Conservation (phyloP, 2,329 filamentous ascomycete species). For the Ascochyta lentis region DNA sequence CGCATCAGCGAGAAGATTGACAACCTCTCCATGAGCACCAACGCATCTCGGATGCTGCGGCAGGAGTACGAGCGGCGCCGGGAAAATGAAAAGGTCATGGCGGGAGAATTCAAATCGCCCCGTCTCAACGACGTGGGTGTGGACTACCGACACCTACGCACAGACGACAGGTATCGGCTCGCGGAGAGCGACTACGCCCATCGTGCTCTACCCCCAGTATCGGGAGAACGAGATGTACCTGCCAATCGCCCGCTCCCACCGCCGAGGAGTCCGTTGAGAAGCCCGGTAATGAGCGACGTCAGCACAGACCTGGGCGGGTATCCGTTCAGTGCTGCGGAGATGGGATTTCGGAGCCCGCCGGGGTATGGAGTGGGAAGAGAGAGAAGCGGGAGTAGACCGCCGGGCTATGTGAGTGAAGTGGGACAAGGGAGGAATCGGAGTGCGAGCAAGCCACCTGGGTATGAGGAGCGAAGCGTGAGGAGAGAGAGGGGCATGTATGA, state of each 20-base stretch:
- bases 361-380: slow-evolving; percentile 14
- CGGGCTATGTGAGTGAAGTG: neutral
- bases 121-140: slow-evolving; percentile 3
- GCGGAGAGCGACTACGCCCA: neutral
- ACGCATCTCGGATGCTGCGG: slow-evolving; percentile 13
- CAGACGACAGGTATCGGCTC: neutral
- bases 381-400: slow-evolving; percentile 3
- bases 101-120: slow-evolving; percentile 33
- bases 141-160: slow-evolving; percentile 2
- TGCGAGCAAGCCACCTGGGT: slow-evolving; percentile 4
- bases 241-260: slow-evolving; percentile 6
- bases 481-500: slow-evolving; percentile 1
- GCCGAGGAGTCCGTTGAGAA: slow-evolving; percentile 9
- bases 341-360: slow-evolving; percentile 29
- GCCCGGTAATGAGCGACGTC: slow-evolving; percentile 13
- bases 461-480: neutral
- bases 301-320: slow-evolving; percentile 19
- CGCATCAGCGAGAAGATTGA: slow-evolving; percentile 45
- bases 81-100: slow-evolving; percentile 40
- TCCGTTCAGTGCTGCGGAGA: slow-evolving; percentile 23
- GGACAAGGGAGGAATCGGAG: neutral
- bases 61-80: slow-evolving; percentile 31
- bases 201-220: neutral
- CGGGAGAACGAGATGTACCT: neutral
- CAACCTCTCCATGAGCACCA: slow-evolving; percentile 27